phyloP scores from a whole-genome alignment of 2,329 filamentous ascomycete species.

The Pseudogymnoascus sp. region DNA sequence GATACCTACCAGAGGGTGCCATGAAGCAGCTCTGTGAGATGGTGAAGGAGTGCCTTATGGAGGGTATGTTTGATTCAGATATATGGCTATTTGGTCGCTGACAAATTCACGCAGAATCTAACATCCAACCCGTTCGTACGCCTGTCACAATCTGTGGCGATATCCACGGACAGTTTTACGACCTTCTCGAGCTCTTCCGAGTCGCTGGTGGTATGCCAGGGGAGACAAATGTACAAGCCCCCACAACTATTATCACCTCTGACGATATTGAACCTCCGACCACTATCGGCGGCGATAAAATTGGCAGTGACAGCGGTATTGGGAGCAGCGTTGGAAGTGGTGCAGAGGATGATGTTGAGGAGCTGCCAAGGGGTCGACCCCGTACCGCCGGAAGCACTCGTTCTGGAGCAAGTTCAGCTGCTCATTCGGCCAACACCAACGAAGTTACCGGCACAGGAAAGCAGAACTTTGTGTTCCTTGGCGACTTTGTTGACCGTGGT shows the following conservation, averaged over 20 bases:
- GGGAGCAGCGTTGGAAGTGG: constrained; percentile 46
- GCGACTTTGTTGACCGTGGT: constrained; percentile 68
- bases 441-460: constrained; percentile 45
- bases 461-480: constrained; percentile 67
- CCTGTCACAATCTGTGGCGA: constrained; percentile 97
- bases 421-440: constrained; percentile 34
- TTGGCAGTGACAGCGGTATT: constrained; percentile 55
- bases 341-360: constrained; percentile 44
- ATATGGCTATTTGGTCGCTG: constrained; percentile 16
- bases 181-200: constrained; percentile 91
- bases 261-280: constrained; percentile 92
- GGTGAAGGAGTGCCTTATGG: constrained; percentile 98
- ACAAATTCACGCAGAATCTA: constrained; percentile 64
- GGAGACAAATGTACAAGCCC: constrained; percentile 63
- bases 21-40: constrained; percentile 99
- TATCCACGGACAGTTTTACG: constrained; percentile 98
- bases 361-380: constrained; percentile 43
- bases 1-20: constrained; percentile 88
- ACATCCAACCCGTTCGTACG: constrained; percentile 95
- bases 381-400: constrained; percentile 37
- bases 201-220: constrained; percentile 96
- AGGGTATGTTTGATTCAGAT: constrained; percentile 55
- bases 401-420: constrained; percentile 35
- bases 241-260: constrained; percentile 74
- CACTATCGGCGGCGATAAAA: constrained; percentile 59